Base-by-base conservation (phyloP, 345 rosid species). In the Bretschneidera sinensis region DNA sequence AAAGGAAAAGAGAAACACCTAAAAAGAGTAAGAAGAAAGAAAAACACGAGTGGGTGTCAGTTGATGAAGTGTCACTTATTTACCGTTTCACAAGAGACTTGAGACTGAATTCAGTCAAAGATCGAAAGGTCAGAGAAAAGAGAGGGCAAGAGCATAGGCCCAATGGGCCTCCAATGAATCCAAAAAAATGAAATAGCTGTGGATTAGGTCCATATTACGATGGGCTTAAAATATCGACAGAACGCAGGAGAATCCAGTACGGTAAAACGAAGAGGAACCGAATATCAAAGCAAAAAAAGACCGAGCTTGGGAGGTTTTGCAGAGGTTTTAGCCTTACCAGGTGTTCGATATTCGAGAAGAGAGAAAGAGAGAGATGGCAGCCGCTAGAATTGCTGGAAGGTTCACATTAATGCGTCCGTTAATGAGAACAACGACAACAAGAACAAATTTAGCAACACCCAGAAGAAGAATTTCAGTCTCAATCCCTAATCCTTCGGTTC, bases 311-410 rank as follows among this genome's bases (percentile, higher is more conserved):
- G 65, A 47, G 83, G 78, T 76, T 79, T 68, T 49, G 33, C 58
- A 24, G 74, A 67, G 84, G 84, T 78, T 76, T 75, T 69, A 67
- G 75, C 45, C 16, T 39, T 14, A 11, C 10, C 15, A 14, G 45
- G 45, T 39, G 9, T 39, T 39, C 45, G 2, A 39, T 5, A 5
- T 39, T 11, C 45, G 59, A 53, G 43, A n/a, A 19, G 17, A 23
- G 48, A 48, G 19, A 43, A 23, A 19, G 14, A 31, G 58, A 64
- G 28, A 59, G 67, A 81, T 79, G 86, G 77, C 76, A 14, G 74
- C 75, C 52, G 70, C 75, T 56, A 53, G 64, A 35, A 66, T 81
- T 69, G 85, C 80, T 0, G 77, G 81, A 18, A 80, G 88, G 74
- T 82, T 77, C 31, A 58, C 81, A 6, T 58, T 74, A 28, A 65